Conservation (phyloP, 1,139 yeast genomes). For the Waltiozyma sp. region DNA sequence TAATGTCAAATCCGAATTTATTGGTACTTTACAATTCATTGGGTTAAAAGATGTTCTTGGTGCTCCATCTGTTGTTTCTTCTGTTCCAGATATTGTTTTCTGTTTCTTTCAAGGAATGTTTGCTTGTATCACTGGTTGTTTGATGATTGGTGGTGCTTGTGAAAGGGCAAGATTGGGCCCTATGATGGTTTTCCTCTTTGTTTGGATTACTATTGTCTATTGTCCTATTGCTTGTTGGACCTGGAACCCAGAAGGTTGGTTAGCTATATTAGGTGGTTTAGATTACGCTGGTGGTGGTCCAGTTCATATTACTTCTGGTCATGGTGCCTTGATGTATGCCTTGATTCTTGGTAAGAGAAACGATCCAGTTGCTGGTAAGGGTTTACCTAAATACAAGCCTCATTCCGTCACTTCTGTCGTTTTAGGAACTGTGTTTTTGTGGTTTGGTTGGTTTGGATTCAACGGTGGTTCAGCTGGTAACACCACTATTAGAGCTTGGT, state of each 20-base stretch:
- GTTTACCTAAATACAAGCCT: conserved; percentile 81
- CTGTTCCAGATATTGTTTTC: conserved; percentile 79
- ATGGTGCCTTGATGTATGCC: conserved; percentile 90
- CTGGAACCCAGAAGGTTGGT: conserved; percentile 92
- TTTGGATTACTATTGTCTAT: conserved; percentile 95
- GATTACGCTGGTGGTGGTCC: conserved; percentile 99
- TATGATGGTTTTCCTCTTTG: conserved; percentile 85
- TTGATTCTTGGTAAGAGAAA: conserved; percentile 83
- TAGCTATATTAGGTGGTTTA: conserved; percentile 65
- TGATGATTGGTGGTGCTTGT: conserved; percentile 95
- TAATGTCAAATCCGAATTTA: conserved; percentile 49
- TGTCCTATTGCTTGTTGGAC: conserved; percentile 96
- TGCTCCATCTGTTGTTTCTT: conserved; percentile 54
- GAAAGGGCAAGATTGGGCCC: conserved; percentile 96
- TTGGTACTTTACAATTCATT: conserved; percentile 75
- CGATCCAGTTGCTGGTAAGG: conserved; percentile 61
- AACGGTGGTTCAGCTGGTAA: conserved; percentile 96
- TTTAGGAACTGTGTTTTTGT: conserved; percentile 85
- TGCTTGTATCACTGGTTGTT: conserved; percentile 82
- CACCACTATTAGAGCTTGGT: conserved; percentile 84
- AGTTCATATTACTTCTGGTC: conserved; percentile 90
- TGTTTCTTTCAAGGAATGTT: conserved; percentile 94
- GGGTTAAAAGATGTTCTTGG: conserved; percentile 74
- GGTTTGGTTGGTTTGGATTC: conserved; percentile 99
- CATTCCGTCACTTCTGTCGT: conserved; percentile 84